These are phyloP conservation scores for Termitomyces sp. DNA, from an alignment of 768 basidiomycete species.

Conservation along the genomic window DNA sequence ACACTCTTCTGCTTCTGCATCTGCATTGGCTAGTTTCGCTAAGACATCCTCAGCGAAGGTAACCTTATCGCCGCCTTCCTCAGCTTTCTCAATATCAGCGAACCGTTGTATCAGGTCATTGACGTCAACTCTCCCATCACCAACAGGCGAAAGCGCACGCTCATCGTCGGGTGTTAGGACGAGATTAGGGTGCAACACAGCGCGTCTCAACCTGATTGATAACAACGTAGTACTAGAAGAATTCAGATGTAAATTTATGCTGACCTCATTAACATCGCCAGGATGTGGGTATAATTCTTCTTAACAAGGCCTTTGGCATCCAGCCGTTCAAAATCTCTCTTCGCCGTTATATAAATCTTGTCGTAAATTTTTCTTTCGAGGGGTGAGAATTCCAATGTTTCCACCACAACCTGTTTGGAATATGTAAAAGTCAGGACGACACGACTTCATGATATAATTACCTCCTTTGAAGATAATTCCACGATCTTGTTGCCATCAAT, in stretches of 20 bases:
- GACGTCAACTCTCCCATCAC: conserved; percentile 45
- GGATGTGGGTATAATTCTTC: conserved; percentile 81
- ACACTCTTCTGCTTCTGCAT: conserved; percentile 56
- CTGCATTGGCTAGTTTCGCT: conserved; percentile 52
- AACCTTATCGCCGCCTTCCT: conserved; percentile 24
- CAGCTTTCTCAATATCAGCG: conserved; percentile 28
- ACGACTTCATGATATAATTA: conserved; percentile 17
- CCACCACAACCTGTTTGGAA: conserved; percentile 50
- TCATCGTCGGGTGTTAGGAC: conserved; percentile 55
- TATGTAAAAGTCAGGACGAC: neutral
- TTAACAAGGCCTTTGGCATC: conserved; percentile 73
- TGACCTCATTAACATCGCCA: conserved; percentile 93
- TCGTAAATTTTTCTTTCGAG: conserved; percentile 87
- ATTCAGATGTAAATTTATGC: conserved; percentile 17
- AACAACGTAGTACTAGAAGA: neutral
- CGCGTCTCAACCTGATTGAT: conserved; percentile 48
- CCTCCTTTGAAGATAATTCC: conserved; percentile 83
- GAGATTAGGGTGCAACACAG: conserved; percentile 86
- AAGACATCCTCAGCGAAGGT: conserved; percentile 62
- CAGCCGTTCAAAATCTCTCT: conserved; percentile 73
- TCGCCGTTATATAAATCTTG: conserved; percentile 75
- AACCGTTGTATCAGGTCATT: conserved; percentile 56
- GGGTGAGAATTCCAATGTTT: conserved; percentile 74
- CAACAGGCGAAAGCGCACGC: conserved; percentile 27
- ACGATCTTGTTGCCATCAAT: conserved; percentile 83